A percentile compares a stretch with the other conserved stretches of the same genome.
Evolutionary conservation across 352 stramenopile species (phyloP).

Genomic region (Pythium scleroteichum): DNA sequence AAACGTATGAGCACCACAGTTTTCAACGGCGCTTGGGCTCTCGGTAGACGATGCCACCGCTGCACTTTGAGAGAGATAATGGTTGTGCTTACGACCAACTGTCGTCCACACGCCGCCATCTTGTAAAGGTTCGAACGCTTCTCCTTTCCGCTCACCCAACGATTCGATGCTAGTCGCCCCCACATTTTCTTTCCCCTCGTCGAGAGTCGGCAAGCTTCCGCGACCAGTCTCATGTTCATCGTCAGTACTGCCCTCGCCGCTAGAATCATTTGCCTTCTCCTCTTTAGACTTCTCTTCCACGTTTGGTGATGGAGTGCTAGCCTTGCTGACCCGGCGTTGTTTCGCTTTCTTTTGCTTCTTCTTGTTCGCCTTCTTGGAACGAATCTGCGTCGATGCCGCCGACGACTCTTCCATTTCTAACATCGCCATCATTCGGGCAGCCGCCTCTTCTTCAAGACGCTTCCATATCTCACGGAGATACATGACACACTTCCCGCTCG

Average conservation of each 20-base stretch:
- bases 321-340: constrained; percentile 43
- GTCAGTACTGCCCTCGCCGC: constrained; percentile 25
- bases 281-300: constrained; percentile 24
- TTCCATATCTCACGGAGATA: constrained; percentile 67
- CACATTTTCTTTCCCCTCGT: not conserved
- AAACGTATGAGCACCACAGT: not conserved
- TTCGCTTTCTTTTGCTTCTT: constrained; percentile 81
- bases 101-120: constrained; percentile 65
- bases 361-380: constrained; percentile 38
- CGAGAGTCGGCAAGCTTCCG: no score
- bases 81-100: constrained; percentile 67
- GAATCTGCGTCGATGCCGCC: constrained; percentile 1
- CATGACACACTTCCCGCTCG: constrained; percentile 60
- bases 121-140: constrained; percentile 4
- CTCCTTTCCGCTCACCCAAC: not conserved
- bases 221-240: constrained; percentile 16
- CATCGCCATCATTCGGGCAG: constrained; percentile 80
- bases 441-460: constrained; percentile 74
- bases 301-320: constrained; percentile 4
- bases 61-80: constrained; percentile 27
- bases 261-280: constrained; percentile 21
- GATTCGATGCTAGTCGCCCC: no score
- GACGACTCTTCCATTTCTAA: constrained; percentile 74
- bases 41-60: constrained; percentile 7
- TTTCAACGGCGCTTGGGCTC: not conserved